Evolutionary conservation across 2,329 filamentous ascomycete genomes (phyloP), one percentile per base, ranked within the genome.

Genomic region (Ophiostoma tasmaniense): DNA sequence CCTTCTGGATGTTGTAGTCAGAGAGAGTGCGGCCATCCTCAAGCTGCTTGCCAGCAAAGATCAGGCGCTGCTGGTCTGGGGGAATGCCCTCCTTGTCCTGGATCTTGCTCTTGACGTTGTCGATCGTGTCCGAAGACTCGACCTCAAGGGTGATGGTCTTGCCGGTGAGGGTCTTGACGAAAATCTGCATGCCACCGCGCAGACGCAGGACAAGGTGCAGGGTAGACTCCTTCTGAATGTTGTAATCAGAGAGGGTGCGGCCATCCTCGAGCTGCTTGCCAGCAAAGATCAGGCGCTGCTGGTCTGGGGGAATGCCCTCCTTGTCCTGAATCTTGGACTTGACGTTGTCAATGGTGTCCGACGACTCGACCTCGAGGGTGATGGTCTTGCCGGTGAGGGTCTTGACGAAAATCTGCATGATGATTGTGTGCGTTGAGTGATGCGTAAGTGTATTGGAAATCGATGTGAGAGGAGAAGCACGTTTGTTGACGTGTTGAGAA

Each of bases 41-140:
- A 62, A 89, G 75, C 79, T 90, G 87, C 83, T 90, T 90, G 74
- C 87, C 87, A 74, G 87, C 87, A 73, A 90, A 90, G 76, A 90
- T 90, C 67, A 90, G 80, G 77, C 87, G 85, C 78, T 90, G 88
- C 77, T 98, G 93, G 77, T 97, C 93, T 13, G 93, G 93, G 64
- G 93, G 94, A 69, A 97, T 97, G 33, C 93, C 93, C 81, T 97
- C 93, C 87, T 97, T 97, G 77, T 97, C 93, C 80, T 97, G 93
- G 61, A 97, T 97, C 87, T 97, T 97, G 66, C 86, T 88, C 88
- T 97, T 97, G 52, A 97, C 93, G 72, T 97, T 97, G 84, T 97
- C 93, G 80, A 96, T 96, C 55, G 93, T 96, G 75, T 96, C 93
- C 0, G 88, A 91, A 0, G 90, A 93, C 79, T 96, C 92, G 0